Base-by-base conservation (phyloP, 2,329 filamentous ascomycete species). In the Fusarium brachygibbosum region DNA sequence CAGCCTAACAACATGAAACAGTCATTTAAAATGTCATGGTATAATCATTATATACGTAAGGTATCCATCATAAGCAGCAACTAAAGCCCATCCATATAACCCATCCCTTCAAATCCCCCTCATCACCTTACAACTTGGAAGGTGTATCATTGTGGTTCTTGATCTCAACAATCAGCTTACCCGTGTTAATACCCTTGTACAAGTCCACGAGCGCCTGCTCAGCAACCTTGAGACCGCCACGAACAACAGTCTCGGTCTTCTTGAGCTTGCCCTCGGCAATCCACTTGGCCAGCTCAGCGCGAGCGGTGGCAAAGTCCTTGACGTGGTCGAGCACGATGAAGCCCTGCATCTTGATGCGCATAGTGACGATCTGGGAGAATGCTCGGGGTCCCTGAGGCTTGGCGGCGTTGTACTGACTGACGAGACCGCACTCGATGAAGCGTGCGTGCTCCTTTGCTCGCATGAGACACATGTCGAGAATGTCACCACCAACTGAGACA, bases 271-370 rank as follows among this genome's bases (percentile, higher is more conserved):
- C 92, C 76, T 93, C 88, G 1, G 82, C 81, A 23, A 93, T 77
- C 91, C 91, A 94, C 69, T 87, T 78, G 2, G 85, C 85, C n/a
- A 94, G 80, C 72, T 93, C 84, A 75, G 85, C 82, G 60, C 86
- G 79, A 1, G 90, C 92, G 42, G 81, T 76, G 1, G 84, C 75
- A 76, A 86, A 92, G 75, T 91, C 83, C 59, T 85, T 81, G 10
- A 77, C 79, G 73, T 86, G 93, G 77, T 94, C 92, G 55, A 92
- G 87, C 40, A 93, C 87, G 68, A 94, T 90, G 78, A 94, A 94
- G 1, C 91, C 91, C 79, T 91, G 85, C 83, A 93, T 87, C 60
- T 81, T 85, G 75, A 89, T 85, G 63, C 87, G 80, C 83, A 87
- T 87, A 6, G 81, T 77, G 48, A 87, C 80, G 62, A 87, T 81